Evolutionary conservation across 306 rosid genomes (phyloP).

Genomic region (Citrullus colocynthis): DNA sequence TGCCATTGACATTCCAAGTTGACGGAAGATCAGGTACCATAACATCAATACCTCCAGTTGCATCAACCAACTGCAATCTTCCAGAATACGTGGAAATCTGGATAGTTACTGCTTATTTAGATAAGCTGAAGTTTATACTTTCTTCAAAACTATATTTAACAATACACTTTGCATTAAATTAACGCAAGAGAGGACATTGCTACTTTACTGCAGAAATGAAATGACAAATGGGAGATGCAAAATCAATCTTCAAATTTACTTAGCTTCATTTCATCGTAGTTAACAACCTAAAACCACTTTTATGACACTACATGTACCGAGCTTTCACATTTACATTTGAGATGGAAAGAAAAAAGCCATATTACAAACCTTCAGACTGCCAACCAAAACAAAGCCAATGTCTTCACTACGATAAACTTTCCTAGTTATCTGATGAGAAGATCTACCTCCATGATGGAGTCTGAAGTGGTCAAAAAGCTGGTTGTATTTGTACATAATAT

Average conservation of each 20-base stretch:
- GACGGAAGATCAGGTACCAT: conserved; percentile 76
- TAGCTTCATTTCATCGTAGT: background rate
- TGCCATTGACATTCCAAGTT: conserved; percentile 36
- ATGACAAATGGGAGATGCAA: background rate
- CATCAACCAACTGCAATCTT: conserved; percentile 77
- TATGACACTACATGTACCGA: background rate
- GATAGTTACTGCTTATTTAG: conserved; percentile 14
- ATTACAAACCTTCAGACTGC: conserved; percentile 54
- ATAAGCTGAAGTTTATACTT: background rate
- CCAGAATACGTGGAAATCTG: conserved; percentile 56
- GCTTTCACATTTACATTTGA: background rate
- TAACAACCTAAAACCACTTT: background rate
- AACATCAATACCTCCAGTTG: conserved; percentile 71
- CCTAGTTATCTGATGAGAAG: conserved; percentile 28
- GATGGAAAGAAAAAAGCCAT: conserved; percentile 11
- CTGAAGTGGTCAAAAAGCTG: conserved; percentile 7
- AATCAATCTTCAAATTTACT: background rate
- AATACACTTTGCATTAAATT: background rate
- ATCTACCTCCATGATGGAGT: conserved; percentile 31
- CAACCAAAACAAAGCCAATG: conserved; percentile 52
- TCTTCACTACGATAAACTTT: conserved; percentile 50
- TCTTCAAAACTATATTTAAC: background rate
- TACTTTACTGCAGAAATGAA: background rate
- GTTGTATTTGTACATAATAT: conserved; percentile 20
- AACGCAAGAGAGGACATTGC: background rate